These are phyloP conservation scores for Lachancea sp. DNA, from an alignment of 805 yeast species.

Conservation along the genomic window DNA sequence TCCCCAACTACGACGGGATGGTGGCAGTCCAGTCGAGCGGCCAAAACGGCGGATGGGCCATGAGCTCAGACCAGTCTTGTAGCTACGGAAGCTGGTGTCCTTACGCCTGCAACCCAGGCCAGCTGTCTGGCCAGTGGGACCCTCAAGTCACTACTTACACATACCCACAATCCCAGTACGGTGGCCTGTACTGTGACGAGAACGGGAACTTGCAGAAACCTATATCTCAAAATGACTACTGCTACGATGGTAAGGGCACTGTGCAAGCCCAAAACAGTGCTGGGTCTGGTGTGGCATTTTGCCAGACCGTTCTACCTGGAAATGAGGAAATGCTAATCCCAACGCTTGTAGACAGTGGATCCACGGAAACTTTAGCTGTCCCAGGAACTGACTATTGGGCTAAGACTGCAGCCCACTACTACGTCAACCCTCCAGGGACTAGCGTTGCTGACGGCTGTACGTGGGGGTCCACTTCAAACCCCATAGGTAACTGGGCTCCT, in stretches of 20 bases:
- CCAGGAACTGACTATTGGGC: conserved; percentile 86
- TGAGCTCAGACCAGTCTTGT: conserved; percentile 68
- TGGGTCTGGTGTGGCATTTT: conserved; percentile 62
- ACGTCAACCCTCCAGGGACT: conserved; percentile 78
- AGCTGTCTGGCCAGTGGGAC: conserved; percentile 86
- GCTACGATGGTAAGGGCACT: conserved; percentile 74
- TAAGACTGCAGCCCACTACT: conserved; percentile 78
- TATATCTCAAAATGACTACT: conserved; percentile 49
- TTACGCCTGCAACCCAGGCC: conserved; percentile 86
- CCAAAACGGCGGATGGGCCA: conserved; percentile 79
- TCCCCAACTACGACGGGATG: conserved; percentile 62
- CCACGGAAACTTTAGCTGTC: conserved; percentile 59
- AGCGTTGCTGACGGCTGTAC: conserved; percentile 68
- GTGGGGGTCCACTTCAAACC: conserved; percentile 69
- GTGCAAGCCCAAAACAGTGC: conserved; percentile 56
- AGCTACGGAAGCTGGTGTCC: conserved; percentile 79
- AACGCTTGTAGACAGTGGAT: conserved; percentile 51
- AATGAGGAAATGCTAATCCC: conserved; percentile 93
- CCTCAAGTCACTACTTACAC: conserved; percentile 62
- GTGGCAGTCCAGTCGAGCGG: conserved; percentile 58
- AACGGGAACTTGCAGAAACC: conserved; percentile 65
- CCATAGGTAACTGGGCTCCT: conserved; percentile 89
- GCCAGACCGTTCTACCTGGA: conserved; percentile 92
- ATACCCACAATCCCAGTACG: conserved; percentile 73
- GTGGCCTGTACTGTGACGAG: conserved; percentile 73